Percentiles rank a stretch among this genome's conserved stretches.
phyloP scores from a whole-genome alignment of 2,329 filamentous ascomycete species.

The Bipolaris oryzae region DNA sequence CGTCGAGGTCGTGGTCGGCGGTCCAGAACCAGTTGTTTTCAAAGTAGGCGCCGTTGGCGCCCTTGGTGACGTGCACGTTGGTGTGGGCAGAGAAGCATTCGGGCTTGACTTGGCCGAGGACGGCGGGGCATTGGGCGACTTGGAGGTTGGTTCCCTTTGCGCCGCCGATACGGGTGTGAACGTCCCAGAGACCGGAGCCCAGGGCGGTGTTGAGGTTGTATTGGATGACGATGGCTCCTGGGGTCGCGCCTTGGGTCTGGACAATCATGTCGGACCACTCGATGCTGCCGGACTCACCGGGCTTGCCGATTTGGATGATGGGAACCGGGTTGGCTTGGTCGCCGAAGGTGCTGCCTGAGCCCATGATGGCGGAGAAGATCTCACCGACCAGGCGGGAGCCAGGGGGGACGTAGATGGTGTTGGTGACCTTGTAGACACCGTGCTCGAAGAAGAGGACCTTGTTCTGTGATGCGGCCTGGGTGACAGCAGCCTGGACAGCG shows the following conservation, averaged over 20 bases:
- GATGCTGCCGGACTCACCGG: conserved; percentile 69
- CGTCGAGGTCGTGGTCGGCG: conserved; percentile 88
- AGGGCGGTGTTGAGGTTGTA: conserved; percentile 66
- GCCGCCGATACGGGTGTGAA: conserved; percentile 85
- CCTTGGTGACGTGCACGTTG: conserved; percentile 57
- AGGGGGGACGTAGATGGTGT: conserved; percentile 65
- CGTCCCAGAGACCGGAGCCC: conserved; percentile 78
- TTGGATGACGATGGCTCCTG: conserved; percentile 73
- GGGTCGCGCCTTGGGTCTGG: conserved; percentile 69
- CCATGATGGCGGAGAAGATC: conserved; percentile 85
- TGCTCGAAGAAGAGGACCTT: conserved; percentile 64
- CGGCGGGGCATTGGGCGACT: conserved; percentile 76
- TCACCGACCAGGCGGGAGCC: conserved; percentile 83
- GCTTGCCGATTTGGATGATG: conserved; percentile 69
- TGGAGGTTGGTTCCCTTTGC: conserved; percentile 79
- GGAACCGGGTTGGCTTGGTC: conserved; percentile 64
- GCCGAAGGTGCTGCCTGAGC: conserved; percentile 63
- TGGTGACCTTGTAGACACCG: conserved; percentile 62
- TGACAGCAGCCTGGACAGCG: conserved; percentile 75
- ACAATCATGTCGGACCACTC: conserved; percentile 78
- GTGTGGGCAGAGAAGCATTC: conserved; percentile 75
- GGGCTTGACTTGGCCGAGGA: conserved; percentile 55
- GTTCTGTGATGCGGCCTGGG: conserved; percentile 64
- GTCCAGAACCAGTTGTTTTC: conserved; percentile 94
- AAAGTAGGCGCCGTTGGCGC: conserved; percentile 69